Evolutionary conservation across 2,329 filamentous ascomycete genomes (phyloP), one percentile per base, ranked within the genome.

Genomic region (Fusarium sp.): DNA sequence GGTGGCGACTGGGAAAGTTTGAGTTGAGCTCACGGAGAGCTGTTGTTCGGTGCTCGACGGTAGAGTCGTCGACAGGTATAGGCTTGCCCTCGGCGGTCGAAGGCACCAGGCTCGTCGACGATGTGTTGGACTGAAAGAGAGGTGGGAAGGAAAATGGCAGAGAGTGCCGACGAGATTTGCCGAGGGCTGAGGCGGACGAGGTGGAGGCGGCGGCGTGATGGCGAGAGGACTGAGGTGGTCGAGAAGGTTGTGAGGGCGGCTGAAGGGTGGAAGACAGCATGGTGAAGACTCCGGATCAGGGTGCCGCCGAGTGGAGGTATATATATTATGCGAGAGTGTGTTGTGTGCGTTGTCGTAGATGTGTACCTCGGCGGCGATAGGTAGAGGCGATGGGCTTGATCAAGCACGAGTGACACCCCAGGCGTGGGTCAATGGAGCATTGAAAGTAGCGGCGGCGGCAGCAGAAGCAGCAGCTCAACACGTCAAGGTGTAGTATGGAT

Each of bases 1-100:
- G 87, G 78, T 88, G 89, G 52, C 87, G 86, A 60, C 87, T 89
- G 7, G 89, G 88, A 67, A 89, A 90, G 74, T 87, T 87, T 77
- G 83, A 86, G 80, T 89, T 91, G 69, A 91, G 84, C 79, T 90
- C 88, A 64, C 89, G 88, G 61, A 92, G 83, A 56, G 90, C 89
- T 20, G 87, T 88, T n/a, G 89, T 91, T 71, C 88, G 87, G 76
- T 89, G 84, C 56, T 89, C 85, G 61, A 87, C 85, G 4, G 87
- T 90, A 70, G 84, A 85, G 80, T 89, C 85, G 80, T 90, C 88
- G 62, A 91, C 83, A 9, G 87, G 87, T 54, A 89, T 88, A 61
- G 88, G 86, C 68, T 82, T 87, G 22, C 88, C 89, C 76, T 89
- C 85, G 56, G 88, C 88, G n/a, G 86, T 89, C 30, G 87, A 89